Conservation (phyloP, 805 yeast species). For the Groenewaldozyma salmanticensis region DNA sequence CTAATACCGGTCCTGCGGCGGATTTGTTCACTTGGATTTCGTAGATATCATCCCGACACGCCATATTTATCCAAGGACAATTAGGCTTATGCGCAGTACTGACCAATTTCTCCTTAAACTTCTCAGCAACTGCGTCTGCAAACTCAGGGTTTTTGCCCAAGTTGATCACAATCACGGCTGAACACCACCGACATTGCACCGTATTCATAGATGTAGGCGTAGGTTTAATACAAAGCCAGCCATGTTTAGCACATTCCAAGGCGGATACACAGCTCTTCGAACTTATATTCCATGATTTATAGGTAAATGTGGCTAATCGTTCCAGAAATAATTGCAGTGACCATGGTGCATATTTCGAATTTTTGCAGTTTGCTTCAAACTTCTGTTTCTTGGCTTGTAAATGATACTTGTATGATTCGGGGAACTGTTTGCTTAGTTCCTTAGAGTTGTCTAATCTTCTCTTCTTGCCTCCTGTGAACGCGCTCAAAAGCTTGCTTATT, state of each 20-base stretch:
- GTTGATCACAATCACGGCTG: too few species aligned
- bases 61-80: not conserved
- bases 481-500: not conserved
- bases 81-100: not conserved
- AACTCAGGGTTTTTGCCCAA: not conserved
- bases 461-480: not conserved
- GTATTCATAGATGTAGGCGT: not conserved
- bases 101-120: not conserved
- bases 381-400: not conserved
- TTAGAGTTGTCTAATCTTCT: not conserved
- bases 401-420: not conserved
- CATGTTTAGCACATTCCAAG: not conserved
- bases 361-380: not conserved
- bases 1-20: not conserved
- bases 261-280: not conserved
- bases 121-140: not conserved
- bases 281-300: not conserved
- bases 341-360: not conserved
- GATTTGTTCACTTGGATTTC: not conserved
- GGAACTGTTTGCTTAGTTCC: not conserved
- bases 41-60: not conserved
- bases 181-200: not conserved
- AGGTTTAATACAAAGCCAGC: not conserved
- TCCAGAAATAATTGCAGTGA: not conserved
- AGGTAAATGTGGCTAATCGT: not conserved